Percentiles rank a stretch among this genome's conserved stretches.
Conservation (phyloP, 139 green algal genomes). For the Picocystis salinarum region DNA sequence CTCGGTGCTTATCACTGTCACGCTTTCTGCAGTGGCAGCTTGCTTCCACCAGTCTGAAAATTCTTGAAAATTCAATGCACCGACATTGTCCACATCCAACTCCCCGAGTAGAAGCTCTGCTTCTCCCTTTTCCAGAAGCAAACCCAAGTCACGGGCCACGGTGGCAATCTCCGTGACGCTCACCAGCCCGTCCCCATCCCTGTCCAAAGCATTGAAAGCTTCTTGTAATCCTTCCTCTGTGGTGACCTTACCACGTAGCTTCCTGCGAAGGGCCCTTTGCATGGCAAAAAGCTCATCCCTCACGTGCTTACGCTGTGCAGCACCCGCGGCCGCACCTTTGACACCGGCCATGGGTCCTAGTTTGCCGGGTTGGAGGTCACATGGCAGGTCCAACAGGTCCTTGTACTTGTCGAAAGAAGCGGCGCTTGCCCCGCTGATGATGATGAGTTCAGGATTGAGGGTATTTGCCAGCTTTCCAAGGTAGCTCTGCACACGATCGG, state of each 20-base stretch:
- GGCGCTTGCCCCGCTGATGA: constrained; percentile 2
- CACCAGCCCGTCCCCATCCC: constrained; percentile 1
- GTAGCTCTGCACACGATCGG: constrained; percentile 8
- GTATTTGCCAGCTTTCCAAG: constrained; percentile 5
- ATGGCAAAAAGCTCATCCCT: constrained; percentile 3
- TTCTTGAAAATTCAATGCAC: constrained; percentile 5
- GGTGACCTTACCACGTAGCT: constrained; percentile 5
- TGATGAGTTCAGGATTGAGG: neutral
- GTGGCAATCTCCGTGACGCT: constrained; percentile 3
- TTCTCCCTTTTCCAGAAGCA: constrained; percentile 6
- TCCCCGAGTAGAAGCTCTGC: constrained; percentile 10
- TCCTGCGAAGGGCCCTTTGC: constrained; percentile 10
- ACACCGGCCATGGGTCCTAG: constrained; percentile 1
- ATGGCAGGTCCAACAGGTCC: neutral
- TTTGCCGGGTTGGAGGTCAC: neutral
- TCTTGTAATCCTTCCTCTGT: constrained; percentile 2
- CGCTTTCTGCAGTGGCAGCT: neutral
- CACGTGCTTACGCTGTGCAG: neutral
- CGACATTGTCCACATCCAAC: constrained; percentile 7
- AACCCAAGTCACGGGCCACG: constrained; percentile 2
- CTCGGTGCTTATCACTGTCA: constrained; percentile 10
- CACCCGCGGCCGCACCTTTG: constrained; percentile 7
- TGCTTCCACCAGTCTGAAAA: constrained; percentile 10
- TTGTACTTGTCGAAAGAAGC: neutral
- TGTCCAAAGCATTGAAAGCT: neutral